Percentiles rank a stretch among this genome's conserved stretches.
Evolutionary conservation across 805 yeast genomes (phyloP).

Genomic region (Pichia phayaonensis): DNA sequence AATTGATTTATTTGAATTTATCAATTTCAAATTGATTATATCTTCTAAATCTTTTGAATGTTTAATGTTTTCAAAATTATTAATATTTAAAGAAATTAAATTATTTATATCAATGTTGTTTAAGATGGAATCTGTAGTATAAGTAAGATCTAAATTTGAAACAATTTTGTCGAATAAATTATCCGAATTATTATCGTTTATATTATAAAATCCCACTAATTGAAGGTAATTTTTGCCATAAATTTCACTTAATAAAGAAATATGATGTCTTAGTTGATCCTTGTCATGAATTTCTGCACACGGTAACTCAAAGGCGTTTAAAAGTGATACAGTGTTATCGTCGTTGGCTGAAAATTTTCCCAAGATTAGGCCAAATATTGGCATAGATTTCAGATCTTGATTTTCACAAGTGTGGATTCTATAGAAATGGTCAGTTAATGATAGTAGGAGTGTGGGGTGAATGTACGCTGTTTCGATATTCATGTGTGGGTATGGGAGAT

Average conservation of each 20-base stretch:
- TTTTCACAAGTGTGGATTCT: background rate
- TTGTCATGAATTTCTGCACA: background rate
- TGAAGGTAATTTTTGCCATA: conserved; percentile 16
- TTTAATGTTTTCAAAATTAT: background rate
- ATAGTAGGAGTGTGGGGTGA: conserved; percentile 4
- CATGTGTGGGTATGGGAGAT: no score
- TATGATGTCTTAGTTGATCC: background rate
- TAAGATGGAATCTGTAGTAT: background rate
- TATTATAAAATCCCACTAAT: conserved; percentile 20
- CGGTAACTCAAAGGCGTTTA: conserved; percentile 8
- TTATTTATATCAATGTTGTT: background rate
- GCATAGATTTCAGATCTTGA: background rate
- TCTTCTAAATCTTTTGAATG: background rate
- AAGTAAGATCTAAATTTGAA: background rate
- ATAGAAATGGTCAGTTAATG: conserved; percentile 10
- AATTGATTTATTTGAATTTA: background rate
- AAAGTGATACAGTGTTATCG: conserved; percentile 1
- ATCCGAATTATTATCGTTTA: background rate
- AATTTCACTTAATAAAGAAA: conserved; percentile 17
- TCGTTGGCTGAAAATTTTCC: conserved; percentile 2
- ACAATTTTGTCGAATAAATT: background rate
- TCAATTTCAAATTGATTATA: background rate
- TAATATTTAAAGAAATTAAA: background rate
- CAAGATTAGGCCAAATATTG: conserved; percentile 7
- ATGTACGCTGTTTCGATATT: background rate